A percentile compares a stretch with the other conserved stretches of the same genome.
These are phyloP conservation scores for Meyerozyma smithsonii DNA, from an alignment of 1,139 yeast genomes.

Conservation along the genomic window DNA sequence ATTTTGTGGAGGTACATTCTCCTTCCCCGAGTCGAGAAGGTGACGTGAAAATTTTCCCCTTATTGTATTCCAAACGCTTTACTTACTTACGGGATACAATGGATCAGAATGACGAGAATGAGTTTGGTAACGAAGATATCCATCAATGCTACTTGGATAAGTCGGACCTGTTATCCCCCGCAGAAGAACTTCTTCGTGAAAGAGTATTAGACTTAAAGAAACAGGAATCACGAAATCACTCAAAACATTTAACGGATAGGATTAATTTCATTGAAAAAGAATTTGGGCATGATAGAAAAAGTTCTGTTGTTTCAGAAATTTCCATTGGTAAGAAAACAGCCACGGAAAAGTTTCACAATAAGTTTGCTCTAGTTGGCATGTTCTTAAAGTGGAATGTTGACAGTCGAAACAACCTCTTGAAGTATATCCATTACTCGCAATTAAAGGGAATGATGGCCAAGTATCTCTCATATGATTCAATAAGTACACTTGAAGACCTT, in stretches of 20 bases:
- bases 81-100: constrained; percentile 37
- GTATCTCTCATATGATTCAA: constrained; percentile 35
- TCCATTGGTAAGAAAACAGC: neutral
- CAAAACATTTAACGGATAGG: constrained; percentile 16
- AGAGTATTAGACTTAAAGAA: constrained; percentile 26
- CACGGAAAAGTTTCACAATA: constrained; percentile 33
- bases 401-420: constrained; percentile 32
- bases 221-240: constrained; percentile 13
- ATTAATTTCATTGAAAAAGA: constrained; percentile 22
- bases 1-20: constrained; percentile 36
- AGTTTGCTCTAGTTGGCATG: constrained; percentile 37
- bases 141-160: constrained; percentile 25
- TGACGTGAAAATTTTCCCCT: constrained; percentile 26
- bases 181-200: constrained; percentile 22
- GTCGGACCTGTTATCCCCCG: constrained; percentile 22
- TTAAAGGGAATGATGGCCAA: constrained; percentile 23
- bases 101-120: constrained; percentile 11
- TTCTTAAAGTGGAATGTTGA: constrained; percentile 40
- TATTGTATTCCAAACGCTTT: constrained; percentile 34
- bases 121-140: constrained; percentile 25
- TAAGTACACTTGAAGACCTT: constrained; percentile 33
- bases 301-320: neutral
- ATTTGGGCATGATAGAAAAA: constrained; percentile 9
- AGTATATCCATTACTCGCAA: constrained; percentile 38
- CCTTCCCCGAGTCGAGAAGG: constrained; percentile 24